phyloP scores from a whole-genome alignment of 768 basidiomycete species.

The Termitomyces heimii region DNA sequence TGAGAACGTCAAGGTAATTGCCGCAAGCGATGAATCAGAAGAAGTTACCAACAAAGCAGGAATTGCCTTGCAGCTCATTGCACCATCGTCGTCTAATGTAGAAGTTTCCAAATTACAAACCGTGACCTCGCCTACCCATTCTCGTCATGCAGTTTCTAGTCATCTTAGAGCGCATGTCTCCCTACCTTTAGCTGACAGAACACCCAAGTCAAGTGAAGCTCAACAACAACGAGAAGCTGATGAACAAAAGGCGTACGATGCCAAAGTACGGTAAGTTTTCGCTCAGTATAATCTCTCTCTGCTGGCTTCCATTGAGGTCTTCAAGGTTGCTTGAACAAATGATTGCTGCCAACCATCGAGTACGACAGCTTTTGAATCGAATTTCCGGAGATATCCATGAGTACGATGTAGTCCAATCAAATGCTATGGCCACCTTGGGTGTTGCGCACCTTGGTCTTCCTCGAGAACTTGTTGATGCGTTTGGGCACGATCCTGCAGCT shows the following conservation, averaged over 20 bases:
- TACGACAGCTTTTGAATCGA: slow-evolving; percentile 63
- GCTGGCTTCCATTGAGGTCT: not conserved
- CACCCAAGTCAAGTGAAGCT: slow-evolving; percentile 19
- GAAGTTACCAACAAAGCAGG: not conserved
- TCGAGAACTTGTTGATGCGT: slow-evolving; percentile 64
- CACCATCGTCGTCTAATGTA: slow-evolving; percentile 5
- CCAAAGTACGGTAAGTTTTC: slow-evolving; percentile 43
- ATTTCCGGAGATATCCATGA: slow-evolving; percentile 59
- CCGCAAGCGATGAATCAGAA: slow-evolving; percentile 6
- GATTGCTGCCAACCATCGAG: slow-evolving; percentile 55
- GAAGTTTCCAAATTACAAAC: not conserved
- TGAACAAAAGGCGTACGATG: slow-evolving; percentile 49
- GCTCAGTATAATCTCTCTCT: not conserved
- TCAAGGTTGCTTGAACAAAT: slow-evolving; percentile 56
- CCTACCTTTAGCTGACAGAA: slow-evolving; percentile 19
- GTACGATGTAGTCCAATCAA: slow-evolving; percentile 55
- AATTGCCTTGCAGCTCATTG: slow-evolving; percentile 9
- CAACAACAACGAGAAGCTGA: slow-evolving; percentile 35
- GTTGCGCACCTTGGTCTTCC: slow-evolving; percentile 46
- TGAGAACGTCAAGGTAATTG: slow-evolving; percentile 6
- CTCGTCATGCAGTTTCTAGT: slow-evolving; percentile 25
- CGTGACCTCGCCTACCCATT: slow-evolving; percentile 7
- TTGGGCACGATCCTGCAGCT: slow-evolving; percentile 74
- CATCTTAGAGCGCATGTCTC: slow-evolving; percentile 24
- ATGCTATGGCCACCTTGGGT: slow-evolving; percentile 42